A percentile compares a stretch with the other conserved stretches of the same genome.
Conservation (phyloP, 805 yeast genomes). For the Wickerhamiella nectarea region DNA sequence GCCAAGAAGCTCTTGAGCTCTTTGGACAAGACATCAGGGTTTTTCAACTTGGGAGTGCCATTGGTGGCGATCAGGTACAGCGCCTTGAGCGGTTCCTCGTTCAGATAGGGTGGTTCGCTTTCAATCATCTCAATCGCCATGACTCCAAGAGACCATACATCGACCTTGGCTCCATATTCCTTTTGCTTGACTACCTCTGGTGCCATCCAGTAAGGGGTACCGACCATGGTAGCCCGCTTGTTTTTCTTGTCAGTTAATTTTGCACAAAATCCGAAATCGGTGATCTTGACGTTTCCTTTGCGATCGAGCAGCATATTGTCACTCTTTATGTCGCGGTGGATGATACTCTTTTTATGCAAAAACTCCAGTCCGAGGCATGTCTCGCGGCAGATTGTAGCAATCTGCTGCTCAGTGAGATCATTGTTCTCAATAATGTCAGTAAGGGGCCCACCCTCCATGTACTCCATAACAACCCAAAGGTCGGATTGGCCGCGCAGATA, state of each 20-base stretch:
- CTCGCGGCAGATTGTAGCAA: conserved; percentile 81
- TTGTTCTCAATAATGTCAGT: conserved; percentile 93
- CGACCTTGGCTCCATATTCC: conserved; percentile 71
- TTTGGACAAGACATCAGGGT: conserved; percentile 55
- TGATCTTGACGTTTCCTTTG: conserved; percentile 76
- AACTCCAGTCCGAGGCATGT: conserved; percentile 84
- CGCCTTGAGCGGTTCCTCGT: conserved; percentile 68
- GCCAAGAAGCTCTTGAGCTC: conserved; percentile 76
- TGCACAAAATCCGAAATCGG: conserved; percentile 86
- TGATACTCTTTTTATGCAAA: conserved; percentile 80
- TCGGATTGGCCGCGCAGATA: conserved; percentile 59
- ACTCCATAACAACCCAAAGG: conserved; percentile 98
- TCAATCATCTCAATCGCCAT: conserved; percentile 84
- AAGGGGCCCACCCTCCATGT: conserved; percentile 96
- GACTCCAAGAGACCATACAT: conserved; percentile 71
- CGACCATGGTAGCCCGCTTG: conserved; percentile 76
- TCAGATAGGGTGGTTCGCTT: conserved; percentile 72
- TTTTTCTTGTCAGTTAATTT: conserved; percentile 58
- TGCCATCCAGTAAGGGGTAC: conserved; percentile 87
- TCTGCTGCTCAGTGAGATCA: conserved; percentile 69
- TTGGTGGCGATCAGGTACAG: conserved; percentile 63
- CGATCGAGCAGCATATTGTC: conserved; percentile 82
- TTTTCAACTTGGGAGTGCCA: conserved; percentile 64
- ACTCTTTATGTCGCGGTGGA: conserved; percentile 93
- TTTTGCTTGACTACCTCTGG: conserved; percentile 73